phyloP scores from a whole-genome alignment of 2,329 filamentous ascomycete species.

The Verticillium albo-atrum region DNA sequence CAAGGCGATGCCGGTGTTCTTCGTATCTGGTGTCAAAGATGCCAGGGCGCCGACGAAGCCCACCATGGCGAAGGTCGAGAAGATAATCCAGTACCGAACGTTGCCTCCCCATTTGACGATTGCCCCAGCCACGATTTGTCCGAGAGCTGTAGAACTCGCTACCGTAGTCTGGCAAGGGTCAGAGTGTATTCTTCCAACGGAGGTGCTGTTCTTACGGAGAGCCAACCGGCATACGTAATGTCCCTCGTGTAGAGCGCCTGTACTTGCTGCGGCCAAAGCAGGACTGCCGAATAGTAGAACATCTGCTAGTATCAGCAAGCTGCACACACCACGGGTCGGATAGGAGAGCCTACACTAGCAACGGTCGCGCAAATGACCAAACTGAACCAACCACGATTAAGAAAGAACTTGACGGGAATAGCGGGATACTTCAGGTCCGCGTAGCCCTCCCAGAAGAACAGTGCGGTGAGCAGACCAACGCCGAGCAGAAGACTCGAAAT shows the following conservation, averaged over 20 bases:
- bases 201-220: conserved; percentile 16
- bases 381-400: conserved; percentile 21
- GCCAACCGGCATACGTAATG: conserved; percentile 28
- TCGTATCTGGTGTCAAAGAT: conserved; percentile 23
- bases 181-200: not conserved
- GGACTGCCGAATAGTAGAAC: conserved; percentile 20
- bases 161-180: conserved; percentile 21
- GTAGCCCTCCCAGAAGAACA: conserved; percentile 30
- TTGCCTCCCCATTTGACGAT: conserved; percentile 28
- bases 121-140: conserved; percentile 25
- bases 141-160: conserved; percentile 25
- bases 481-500: conserved; percentile 33
- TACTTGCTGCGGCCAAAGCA: conserved; percentile 31
- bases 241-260: conserved; percentile 26
- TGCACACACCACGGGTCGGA: conserved; percentile 7
- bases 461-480: conserved; percentile 21
- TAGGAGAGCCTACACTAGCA: conserved; percentile 26
- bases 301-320: conserved; percentile 16
- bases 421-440: conserved; percentile 29
- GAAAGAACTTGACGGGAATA: conserved; percentile 31
- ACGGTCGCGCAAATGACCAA: conserved; percentile 20
- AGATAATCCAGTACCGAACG: conserved; percentile 29
- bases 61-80: conserved; percentile 30
- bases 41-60: conserved; percentile 25
- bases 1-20: conserved; percentile 25